Evolutionary conservation across 2,329 filamentous ascomycete species (phyloP), one percentile per base, ranked within the genome.

Genomic region (Xylaria multiplex): DNA sequence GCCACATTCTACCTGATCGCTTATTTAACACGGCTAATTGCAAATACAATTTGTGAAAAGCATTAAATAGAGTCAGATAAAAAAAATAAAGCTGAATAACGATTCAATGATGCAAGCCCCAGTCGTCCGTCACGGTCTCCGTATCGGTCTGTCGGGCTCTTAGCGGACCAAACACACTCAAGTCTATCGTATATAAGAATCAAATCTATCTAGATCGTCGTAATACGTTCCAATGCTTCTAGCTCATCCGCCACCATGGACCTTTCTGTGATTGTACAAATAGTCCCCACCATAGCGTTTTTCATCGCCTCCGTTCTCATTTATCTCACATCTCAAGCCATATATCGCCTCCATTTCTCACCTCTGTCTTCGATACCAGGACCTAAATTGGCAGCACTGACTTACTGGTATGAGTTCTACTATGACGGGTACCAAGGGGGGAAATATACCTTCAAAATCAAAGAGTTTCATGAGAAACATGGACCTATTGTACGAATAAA

Each of bases 391-490:
- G 53, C 43, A n/a, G 49, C 63, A 14, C 27, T 65, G 8, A 65
- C 57, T 11, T 55, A 62, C 50, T 45, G 50, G 50, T 62, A 57
- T 32, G 60, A 62, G 16, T 62, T 62, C 32, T 62, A 62, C 24
- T 57, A 40, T 8, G 60, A 62, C 37, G 50, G 60, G 16, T 56
- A 30, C 4, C 30, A 37, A 14, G 48, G 50, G 6, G 60, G 60
- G 4, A 43, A 62, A 56, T 56, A 56, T 32, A 22, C 35, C 19
- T 62, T 62, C 60, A 62, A 62, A 45, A 42, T 56, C 16, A 55
- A 62, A 24, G 52, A 62, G 60, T 45, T 62, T 6, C 60, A 62
- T 43, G 52, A 57, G 14, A 62, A 62, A 30, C 57, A 56, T 7
- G 60, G 60, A 1, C 50, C 60, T 6, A 62, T 62, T 14, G 60